Base-by-base conservation (phyloP, 495 filamentous ascomycete species). In the Xylaria grammica region DNA sequence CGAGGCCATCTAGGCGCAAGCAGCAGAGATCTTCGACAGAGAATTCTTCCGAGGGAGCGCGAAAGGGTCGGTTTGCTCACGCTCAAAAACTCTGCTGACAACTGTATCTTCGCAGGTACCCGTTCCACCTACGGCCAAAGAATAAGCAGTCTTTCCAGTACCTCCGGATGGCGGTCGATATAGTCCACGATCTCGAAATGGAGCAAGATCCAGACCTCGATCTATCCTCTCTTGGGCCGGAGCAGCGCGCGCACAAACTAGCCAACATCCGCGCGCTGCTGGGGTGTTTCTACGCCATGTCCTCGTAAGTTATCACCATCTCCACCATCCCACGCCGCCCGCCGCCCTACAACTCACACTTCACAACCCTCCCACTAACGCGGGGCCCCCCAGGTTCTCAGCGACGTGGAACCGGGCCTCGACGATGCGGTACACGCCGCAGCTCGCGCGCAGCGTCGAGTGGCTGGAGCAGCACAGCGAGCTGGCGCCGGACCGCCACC, bases 91-190 rank as follows among this genome's bases (percentile, higher is more conserved):
- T 54, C 26, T 8, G 26, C 49, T 62, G 27, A 62, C 20, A 59
- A 9, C 22, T 1, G 19, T 46, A 1, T 30, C 40, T 24, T 4
- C 19, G 9, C 36, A 82, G 80, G 80, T 82, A 81, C 45, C 79
- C 80, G 2, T 81, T 80, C 54, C 79, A 83, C 58, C 69, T 83
- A n/a, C 70, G 79, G 11, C 80, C 80, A 1, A 81, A 73, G 50
- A 81, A 78, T 60, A 79, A 67, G 55, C 79, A 79, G 52, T 62
- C 72, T 0, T 67, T 72, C 0, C 79, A 81, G 54, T 83, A 82
- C 66, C 57, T 79, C n/a, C 69, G 77, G 15, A 83, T 83, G 79
- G 72, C 78, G 0, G 72, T 77, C 27, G 80, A 83, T 44, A 75
- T 83, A n/a, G 67, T 80, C 19, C 71, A 65, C 24, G 80, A 83